Conservation (phyloP, 805 yeast genomes). For the Torulaspora maleeae region DNA sequence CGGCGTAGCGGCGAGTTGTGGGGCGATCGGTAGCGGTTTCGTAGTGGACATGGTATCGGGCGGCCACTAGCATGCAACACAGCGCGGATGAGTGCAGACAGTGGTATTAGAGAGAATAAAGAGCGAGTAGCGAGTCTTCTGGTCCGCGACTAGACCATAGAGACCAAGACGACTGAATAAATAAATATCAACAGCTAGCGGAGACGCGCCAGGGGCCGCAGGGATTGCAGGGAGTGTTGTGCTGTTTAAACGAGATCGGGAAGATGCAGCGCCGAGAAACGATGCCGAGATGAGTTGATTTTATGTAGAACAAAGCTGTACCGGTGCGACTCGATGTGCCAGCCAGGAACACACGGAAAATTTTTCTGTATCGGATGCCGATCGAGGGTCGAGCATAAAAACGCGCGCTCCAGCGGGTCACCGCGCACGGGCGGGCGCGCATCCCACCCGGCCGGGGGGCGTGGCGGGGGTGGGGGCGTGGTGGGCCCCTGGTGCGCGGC, state of each 20-base stretch:
- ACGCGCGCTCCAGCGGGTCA: neutral
- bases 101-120: neutral
- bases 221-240: too few relatives aligned
- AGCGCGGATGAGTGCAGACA: neutral
- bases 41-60: conserved; percentile 6
- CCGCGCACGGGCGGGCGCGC: neutral
- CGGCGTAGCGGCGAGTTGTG: conserved; percentile 3
- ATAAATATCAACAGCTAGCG: neutral
- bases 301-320: too few relatives aligned
- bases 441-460: neutral
- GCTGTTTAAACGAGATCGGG: too few relatives aligned
- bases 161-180: neutral
- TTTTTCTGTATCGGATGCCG: neutral
- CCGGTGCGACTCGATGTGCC: too few relatives aligned
- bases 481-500: neutral
- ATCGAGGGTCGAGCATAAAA: neutral
- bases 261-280: too few relatives aligned
- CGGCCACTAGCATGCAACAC: neutral
- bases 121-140: neutral
- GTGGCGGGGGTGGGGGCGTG: neutral
- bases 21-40: conserved; percentile 16
- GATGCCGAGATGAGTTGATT: too few relatives aligned
- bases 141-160: neutral
- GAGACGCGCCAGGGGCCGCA: too few relatives aligned
- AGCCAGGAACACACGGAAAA: neutral